A percentile compares a stretch with the other conserved stretches of the same genome.
Conservation (phyloP, 2,329 filamentous ascomycete genomes). For the Aureobasidium sp. region DNA sequence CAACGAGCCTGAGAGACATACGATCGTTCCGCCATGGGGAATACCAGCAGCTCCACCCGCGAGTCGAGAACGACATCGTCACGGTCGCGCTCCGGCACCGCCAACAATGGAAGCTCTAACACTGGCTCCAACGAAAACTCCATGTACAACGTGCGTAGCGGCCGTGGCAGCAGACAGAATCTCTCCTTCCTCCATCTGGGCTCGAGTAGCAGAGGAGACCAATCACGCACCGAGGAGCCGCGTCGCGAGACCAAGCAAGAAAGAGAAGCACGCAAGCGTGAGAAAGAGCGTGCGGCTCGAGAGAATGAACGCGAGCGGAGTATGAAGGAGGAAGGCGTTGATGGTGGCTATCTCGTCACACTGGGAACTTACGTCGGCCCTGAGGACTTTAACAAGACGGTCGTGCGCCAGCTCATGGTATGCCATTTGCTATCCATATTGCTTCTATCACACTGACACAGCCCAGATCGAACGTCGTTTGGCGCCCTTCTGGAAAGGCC, state of each 20-base stretch:
- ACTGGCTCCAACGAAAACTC: conserved; percentile 26
- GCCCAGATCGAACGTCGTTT: conserved; percentile 80
- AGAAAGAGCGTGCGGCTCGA: conserved; percentile 69
- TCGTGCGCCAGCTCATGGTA: conserved; percentile 88
- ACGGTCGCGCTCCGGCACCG: conserved; percentile 28
- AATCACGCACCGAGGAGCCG: conserved; percentile 39
- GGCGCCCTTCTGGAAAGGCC: conserved; percentile 90
- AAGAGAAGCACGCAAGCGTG: conserved; percentile 75
- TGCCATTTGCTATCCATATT: conserved; percentile 19
- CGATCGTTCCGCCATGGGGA: conserved; percentile 6
- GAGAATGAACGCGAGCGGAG: conserved; percentile 84
- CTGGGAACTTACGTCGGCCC: conserved; percentile 85
- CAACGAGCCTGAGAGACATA: conserved; percentile 14
- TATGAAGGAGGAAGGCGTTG: conserved; percentile 83
- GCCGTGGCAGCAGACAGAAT: conserved; percentile 47
- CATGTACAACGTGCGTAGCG: conserved; percentile 41
- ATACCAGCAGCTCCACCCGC: conserved; percentile 41
- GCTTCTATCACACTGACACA: neutral
- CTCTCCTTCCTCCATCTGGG: conserved; percentile 52
- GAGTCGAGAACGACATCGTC: conserved; percentile 33
- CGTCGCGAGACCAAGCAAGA: conserved; percentile 87
- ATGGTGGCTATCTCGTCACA: conserved; percentile 91
- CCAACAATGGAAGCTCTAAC: conserved; percentile 25
- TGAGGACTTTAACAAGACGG: conserved; percentile 86
- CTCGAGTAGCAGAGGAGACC: conserved; percentile 27